These are phyloP conservation scores for Phytophthora aleatoria DNA, from an alignment of 352 stramenopile species.

Conservation along the genomic window DNA sequence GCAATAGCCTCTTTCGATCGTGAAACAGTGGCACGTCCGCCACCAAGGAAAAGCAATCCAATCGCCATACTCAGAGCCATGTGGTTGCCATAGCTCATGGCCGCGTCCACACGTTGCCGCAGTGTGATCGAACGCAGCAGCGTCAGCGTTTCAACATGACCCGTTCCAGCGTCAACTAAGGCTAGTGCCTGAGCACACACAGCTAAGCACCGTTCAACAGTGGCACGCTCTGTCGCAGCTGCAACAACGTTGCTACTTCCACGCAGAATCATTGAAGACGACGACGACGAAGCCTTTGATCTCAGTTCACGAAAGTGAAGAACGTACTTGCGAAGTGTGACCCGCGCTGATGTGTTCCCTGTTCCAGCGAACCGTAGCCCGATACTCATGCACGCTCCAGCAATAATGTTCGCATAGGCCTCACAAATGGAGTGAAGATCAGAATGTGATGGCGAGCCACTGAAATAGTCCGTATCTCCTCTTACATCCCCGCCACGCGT, in stretches of 20 bases:
- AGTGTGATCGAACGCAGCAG: conserved; percentile 90
- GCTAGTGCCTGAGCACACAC: conserved; percentile 91
- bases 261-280: conserved; percentile 33
- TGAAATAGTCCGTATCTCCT: conserved; percentile 6
- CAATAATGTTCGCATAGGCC: conserved; percentile 94
- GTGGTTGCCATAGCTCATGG: conserved; percentile 95
- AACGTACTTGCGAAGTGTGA: conserved; percentile 70
- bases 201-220: conserved; percentile 94
- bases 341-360: conserved; percentile 49
- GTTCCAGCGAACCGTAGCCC: conserved; percentile 96
- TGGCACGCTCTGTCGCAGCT: conserved; percentile 76
- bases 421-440: conserved; percentile 94
- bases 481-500: conserved; percentile 13
- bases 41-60: conserved; percentile 96
- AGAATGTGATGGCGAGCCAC: conserved; percentile 32
- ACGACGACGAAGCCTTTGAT: conserved; percentile 43
- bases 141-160: conserved; percentile 93
- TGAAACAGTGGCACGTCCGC: conserved; percentile 93
- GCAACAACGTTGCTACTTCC: conserved; percentile 55
- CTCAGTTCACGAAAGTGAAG: conserved; percentile 81
- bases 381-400: conserved; percentile 95
- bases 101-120: conserved; percentile 72
- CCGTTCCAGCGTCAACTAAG: conserved; percentile 96
- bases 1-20: conserved; percentile 91
- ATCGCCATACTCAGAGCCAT: conserved; percentile 95